A percentile compares a stretch with the other conserved stretches of the same genome.
These are phyloP conservation scores for Tribonema minus DNA, from an alignment of 108 stramenopile genomes.

Conservation along the genomic window DNA sequence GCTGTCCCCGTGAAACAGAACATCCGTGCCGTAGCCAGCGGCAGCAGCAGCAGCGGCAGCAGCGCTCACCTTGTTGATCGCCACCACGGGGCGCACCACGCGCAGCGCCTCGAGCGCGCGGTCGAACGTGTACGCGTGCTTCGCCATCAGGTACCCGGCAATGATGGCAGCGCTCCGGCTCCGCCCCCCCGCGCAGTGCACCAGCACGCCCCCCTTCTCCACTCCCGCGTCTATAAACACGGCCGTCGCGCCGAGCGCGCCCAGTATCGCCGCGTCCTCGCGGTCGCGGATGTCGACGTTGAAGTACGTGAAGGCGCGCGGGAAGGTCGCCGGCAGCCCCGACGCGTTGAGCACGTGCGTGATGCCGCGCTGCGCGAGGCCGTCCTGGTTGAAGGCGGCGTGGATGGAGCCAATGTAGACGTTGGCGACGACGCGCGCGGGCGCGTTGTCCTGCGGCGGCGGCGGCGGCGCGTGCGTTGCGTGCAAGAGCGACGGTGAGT, in stretches of 20 bases:
- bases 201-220: slow-evolving; percentile 48
- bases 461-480: too few species aligned
- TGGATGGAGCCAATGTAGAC: slow-evolving; percentile 54
- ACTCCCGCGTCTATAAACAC: slow-evolving; percentile 54
- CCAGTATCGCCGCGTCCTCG: slow-evolving; percentile 47
- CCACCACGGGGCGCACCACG: slow-evolving; percentile 34
- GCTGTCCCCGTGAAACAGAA: too few species aligned
- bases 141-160: slow-evolving; percentile 43
- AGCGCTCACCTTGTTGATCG: slow-evolving; percentile 44
- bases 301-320: slow-evolving; percentile 51
- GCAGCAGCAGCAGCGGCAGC: too few species aligned
- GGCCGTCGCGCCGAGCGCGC: slow-evolving; percentile 42
- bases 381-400: slow-evolving; percentile 52
- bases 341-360: slow-evolving; percentile 55
- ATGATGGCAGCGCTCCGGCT: slow-evolving; percentile 48
- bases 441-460: slow-evolving; percentile 46
- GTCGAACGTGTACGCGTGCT: slow-evolving; percentile 7
- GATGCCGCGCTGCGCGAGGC: slow-evolving; percentile 41
- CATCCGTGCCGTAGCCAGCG: too few species aligned
- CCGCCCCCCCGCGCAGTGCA: slow-evolving; percentile 49
- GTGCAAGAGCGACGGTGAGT: too few species aligned
- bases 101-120: slow-evolving; percentile 6
- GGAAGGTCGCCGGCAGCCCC: slow-evolving; percentile 47
- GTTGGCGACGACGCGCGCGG: slow-evolving; percentile 39
- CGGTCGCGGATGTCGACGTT: slow-evolving; percentile 51